Base-by-base conservation (phyloP, 495 filamentous ascomycete genomes). In the Astrothelium subdiscretum region DNA sequence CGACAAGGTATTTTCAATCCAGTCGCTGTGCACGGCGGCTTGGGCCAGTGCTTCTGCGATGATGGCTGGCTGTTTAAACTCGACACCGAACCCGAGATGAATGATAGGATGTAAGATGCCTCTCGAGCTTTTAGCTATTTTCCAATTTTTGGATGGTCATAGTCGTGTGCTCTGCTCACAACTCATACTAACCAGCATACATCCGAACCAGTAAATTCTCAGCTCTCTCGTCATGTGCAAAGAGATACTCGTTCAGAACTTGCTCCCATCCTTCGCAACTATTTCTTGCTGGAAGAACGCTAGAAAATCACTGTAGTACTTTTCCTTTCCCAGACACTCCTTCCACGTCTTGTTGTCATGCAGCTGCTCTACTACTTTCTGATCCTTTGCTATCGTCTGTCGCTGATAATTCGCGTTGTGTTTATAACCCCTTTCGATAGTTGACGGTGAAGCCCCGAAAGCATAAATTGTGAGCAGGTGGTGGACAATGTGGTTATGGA, bases 41-140 rank as follows among this genome's bases (percentile, higher is more conserved):
- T 92, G 84, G 2, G 92, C 89, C 5, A 95, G 78, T 2, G 75
- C 91, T 78, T 94, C 85, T 1, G 90, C 88, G 20, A 95, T 78
- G 43, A 96, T 84, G 40, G 87, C 88, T 3, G 88, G 89, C 68
- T 92, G 88, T 1, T 80, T 66, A 74, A 89, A 95, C 66, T 95
- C 89, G 20, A 96, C 66, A 1, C 86, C 90, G 68, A 89, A 94
- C 42, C 90, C 89, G 12, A 95, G 79, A 66, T 95, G 90, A 66
- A 96, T 95, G 6, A 92, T 63, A 10, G 89, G 88, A 68, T 96
- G 91, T 1, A 94, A 67, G 63, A 92, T 82, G 1, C 87, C 89
- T 78, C 63, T 32, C 60, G 32, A 32, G 3, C 29, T n/a, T 27
- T 43, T 18, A 59, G 52, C 22, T 22, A 44, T 38, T 59, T 11